Evolutionary conservation across 305 asterid genomes (phyloP).

Genomic region (Solanum hybrid): DNA sequence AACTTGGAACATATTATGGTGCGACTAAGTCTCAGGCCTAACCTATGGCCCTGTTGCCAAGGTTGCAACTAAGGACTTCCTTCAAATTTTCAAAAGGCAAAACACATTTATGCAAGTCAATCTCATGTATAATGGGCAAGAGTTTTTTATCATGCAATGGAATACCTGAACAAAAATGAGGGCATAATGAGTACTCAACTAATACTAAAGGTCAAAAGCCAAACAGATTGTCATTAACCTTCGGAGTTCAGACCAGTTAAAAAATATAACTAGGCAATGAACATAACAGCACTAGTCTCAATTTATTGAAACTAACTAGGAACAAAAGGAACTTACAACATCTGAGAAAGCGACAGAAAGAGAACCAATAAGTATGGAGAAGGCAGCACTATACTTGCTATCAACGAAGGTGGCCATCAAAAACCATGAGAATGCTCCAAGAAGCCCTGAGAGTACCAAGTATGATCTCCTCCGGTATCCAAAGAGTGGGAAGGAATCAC

Average conservation of each 20-base stretch:
- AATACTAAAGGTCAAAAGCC: neutral
- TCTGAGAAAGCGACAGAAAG: conserved; percentile 93
- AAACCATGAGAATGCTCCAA: conserved; percentile 91
- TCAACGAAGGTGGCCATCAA: conserved; percentile 82
- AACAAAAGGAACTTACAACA: conserved; percentile 53
- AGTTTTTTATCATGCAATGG: neutral
- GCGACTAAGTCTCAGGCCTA: neutral
- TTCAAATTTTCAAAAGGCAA: neutral
- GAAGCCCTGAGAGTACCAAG: conserved; percentile 82
- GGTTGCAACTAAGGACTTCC: neutral
- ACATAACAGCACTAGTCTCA: neutral
- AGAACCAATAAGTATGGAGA: conserved; percentile 82
- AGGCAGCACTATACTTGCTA: conserved; percentile 71
- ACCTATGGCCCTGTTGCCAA: neutral
- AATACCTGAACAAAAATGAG: neutral
- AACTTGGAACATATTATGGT: neutral
- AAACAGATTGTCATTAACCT: neutral
- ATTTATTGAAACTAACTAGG: neutral
- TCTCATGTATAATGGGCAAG: neutral
- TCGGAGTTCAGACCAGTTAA: neutral
- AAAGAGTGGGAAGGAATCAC: conserved; percentile 90
- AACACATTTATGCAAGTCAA: neutral
- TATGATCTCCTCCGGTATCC: conserved; percentile 94
- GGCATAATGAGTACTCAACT: neutral
- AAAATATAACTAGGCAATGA: neutral